A percentile compares a stretch with the other conserved stretches of the same genome.
Conservation (phyloP, 2,329 filamentous ascomycete genomes). For the Beauveria pseudobassiana region DNA sequence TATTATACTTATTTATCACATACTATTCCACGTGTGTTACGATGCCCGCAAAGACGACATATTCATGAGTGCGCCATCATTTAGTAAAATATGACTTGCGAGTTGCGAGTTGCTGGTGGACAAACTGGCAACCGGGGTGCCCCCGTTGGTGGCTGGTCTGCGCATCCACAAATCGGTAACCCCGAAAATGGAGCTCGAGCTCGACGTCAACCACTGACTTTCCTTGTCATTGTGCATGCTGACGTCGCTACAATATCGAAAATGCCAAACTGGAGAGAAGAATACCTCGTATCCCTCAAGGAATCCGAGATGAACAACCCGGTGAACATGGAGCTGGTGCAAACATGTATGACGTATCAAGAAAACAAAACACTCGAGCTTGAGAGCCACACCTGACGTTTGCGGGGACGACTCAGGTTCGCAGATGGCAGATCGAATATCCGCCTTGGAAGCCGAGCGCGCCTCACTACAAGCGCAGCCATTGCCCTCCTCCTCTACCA, state of each 20-base stretch:
- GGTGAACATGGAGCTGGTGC: slow-evolving; percentile 59
- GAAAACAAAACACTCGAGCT: not conserved
- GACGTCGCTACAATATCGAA: not conserved
- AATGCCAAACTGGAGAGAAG: slow-evolving; percentile 68
- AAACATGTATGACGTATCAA: slow-evolving; percentile 58
- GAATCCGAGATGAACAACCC: slow-evolving; percentile 61
- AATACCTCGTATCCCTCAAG: slow-evolving; percentile 69
- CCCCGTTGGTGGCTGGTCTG: no score
- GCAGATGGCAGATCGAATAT: slow-evolving; percentile 59
- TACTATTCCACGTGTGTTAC: no score
- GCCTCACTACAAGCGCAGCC: slow-evolving; percentile 28
- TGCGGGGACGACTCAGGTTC: slow-evolving; percentile 41
- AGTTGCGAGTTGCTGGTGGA: no score
- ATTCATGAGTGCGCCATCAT: no score
- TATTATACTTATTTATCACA: no score
- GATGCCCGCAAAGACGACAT: no score
- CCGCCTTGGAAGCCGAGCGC: slow-evolving; percentile 53
- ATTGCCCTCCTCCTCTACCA: slow-evolving; percentile 13
- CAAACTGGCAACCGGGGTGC: no score
- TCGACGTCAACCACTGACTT: not conserved
- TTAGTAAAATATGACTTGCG: no score
- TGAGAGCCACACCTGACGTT: slow-evolving; percentile 15
- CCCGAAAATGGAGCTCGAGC: no score
- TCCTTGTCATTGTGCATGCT: not conserved
- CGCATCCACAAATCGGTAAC: no score